phyloP scores from a whole-genome alignment of 108 stramenopile genomes.

The Nannochloropsis salina region DNA sequence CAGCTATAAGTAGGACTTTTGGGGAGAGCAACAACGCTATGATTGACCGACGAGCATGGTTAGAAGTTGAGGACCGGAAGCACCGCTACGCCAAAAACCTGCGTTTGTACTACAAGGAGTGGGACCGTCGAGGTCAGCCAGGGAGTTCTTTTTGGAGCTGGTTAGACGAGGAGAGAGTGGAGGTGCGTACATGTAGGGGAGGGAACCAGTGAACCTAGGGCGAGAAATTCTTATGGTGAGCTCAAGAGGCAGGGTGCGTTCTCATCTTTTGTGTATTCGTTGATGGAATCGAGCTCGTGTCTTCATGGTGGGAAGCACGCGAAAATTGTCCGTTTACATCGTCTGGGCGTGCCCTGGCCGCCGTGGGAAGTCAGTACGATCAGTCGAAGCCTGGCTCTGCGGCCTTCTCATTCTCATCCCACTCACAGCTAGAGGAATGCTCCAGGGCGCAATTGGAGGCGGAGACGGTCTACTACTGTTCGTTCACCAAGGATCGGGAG shows the following conservation, averaged over 20 bases:
- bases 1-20: constrained; percentile 18
- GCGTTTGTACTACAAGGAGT: constrained; percentile 70
- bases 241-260: background rate
- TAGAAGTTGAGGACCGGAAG: constrained; percentile 78
- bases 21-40: constrained; percentile 67
- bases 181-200: background rate
- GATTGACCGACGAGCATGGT: constrained; percentile 73
- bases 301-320: no score
- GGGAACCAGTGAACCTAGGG: background rate
- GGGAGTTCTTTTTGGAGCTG: constrained; percentile 75
- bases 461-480: constrained; percentile 72
- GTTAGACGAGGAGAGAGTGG: constrained; percentile 62
- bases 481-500: constrained; percentile 54
- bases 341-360: no score
- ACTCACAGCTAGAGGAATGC: constrained; percentile 50
- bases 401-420: background rate
- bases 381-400: no score
- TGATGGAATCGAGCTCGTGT: no score
- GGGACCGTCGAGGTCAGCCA: constrained; percentile 47
- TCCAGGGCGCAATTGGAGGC: constrained; percentile 67
- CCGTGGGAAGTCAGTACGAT: no score
- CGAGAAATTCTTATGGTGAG: background rate
- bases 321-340: no score
- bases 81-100: constrained; percentile 88
- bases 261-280: no score